Conservation (phyloP, 2,329 filamentous ascomycete genomes). For the Ampelomyces quisqualis region DNA sequence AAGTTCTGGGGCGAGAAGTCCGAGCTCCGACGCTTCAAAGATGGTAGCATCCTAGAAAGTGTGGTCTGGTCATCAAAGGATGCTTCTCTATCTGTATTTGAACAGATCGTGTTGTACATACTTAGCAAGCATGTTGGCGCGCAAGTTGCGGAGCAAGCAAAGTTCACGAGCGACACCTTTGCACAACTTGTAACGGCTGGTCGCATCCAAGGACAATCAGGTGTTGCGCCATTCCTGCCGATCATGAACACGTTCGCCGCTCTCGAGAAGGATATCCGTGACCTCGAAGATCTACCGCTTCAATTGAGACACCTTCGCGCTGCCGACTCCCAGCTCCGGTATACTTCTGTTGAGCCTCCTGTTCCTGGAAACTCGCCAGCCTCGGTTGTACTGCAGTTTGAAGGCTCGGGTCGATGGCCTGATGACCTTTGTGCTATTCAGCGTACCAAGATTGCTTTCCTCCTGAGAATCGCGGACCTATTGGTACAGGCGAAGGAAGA, state of each 20-base stretch:
- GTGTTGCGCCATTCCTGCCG: constrained; percentile 62
- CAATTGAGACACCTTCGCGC: constrained; percentile 78
- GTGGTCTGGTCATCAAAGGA: constrained; percentile 74
- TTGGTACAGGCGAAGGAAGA: constrained; percentile 63
- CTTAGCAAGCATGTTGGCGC: constrained; percentile 68
- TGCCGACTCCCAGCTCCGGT: constrained; percentile 71
- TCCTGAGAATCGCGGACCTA: constrained; percentile 70
- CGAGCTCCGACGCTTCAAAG: constrained; percentile 90
- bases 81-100: constrained; percentile 64
- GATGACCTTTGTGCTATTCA: constrained; percentile 90
- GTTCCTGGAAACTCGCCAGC: constrained; percentile 58
- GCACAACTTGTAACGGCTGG: constrained; percentile 47
- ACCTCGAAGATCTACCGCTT: constrained; percentile 81
- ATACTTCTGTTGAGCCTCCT: constrained; percentile 63
- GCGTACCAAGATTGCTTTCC: constrained; percentile 87
- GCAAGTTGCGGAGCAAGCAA: constrained; percentile 52
- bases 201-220: constrained; percentile 38
- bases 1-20: constrained; percentile 94
- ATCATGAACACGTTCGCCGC: constrained; percentile 69
- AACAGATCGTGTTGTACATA: constrained; percentile 76
- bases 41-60: constrained; percentile 90
- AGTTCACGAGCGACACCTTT: constrained; percentile 51
- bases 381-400: constrained; percentile 84
- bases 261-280: constrained; percentile 75
- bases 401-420: constrained; percentile 90